Base-by-base conservation (phyloP, 345 rosid genomes). In the Citrus inodora region DNA sequence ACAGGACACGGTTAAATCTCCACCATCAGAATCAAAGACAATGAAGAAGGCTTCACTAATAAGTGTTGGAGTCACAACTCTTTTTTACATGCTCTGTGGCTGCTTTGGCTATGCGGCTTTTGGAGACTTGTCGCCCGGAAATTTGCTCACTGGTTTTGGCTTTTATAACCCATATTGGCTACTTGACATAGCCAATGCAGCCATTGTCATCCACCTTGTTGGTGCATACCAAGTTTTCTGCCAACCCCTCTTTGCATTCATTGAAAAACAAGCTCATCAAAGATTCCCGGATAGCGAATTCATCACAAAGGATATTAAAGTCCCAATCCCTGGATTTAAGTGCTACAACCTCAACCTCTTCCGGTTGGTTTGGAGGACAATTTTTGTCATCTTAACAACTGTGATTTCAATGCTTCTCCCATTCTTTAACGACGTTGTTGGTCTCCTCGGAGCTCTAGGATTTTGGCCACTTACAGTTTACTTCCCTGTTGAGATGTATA, bases 191-290 rank as follows among this genome's bases (percentile, higher is more conserved):
- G 99, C 96, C 7, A 95, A 95, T 55, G 82, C 86, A 1, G 97
- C 99, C 55, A 89, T 95, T 46, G 90, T 92, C 0, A 76, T 95
- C 73, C 99, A 95, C 88, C 90, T 93, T 22, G 83, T 93, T 4
- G 97, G 96, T 7, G 98, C 97, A 16, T 95, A 95, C 90, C 99
- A 95, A 84, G 98, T 95, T 76, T 93, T 27, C 82, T 92, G 97
- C 85, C 99, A 95, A 79, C 97, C 98, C 38, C 84, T 93, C 16
- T 95, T 89, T 19, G 88, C 94, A 28, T 95, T 95, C 87, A 24
- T 95, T 0, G 99, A 95, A 81, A 92, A 88, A 78, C 10, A 70
- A 67, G 92, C 94, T 1, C 46, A 78, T 2, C 73, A 70, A 25
- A 82, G 80, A 71, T 94, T 37, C 79, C 94, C 93, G 1, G 94